Percentiles rank a stretch among this genome's conserved stretches.
These are phyloP conservation scores for Aspergillus sp. DNA, from an alignment of 2,329 filamentous ascomycete genomes.

Conservation along the genomic window DNA sequence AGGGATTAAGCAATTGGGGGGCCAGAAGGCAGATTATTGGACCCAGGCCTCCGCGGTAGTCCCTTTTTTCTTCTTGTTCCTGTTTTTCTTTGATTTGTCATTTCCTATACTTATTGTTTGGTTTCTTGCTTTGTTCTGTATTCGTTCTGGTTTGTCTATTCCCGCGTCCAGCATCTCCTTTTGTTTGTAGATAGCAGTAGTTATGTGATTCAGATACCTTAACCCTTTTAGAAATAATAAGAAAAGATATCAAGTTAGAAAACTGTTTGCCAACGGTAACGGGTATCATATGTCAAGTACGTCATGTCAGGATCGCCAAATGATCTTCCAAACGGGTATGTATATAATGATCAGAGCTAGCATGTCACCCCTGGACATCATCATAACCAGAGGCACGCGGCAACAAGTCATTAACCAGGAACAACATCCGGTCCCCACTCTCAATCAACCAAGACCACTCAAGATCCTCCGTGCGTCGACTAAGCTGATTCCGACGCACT, in stretches of 20 bases:
- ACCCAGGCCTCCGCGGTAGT: constrained; percentile 44
- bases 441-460: constrained; percentile 34
- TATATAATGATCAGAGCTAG: background rate
- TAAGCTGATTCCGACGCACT: constrained; percentile 38
- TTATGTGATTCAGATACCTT: background rate
- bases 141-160: background rate
- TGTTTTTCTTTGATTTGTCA: background rate
- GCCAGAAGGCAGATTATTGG: constrained; percentile 55
- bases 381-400: constrained; percentile 1
- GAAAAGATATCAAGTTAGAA: background rate
- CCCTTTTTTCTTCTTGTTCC: background rate
- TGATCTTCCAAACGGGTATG: too few species aligned
- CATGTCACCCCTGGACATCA: background rate
- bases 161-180: background rate
- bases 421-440: constrained; percentile 33
- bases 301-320: too few species aligned
- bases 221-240: background rate
- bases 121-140: background rate
- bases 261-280: background rate
- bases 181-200: background rate
- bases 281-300: background rate
- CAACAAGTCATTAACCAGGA: constrained; percentile 28
- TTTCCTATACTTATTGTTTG: background rate
- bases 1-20: constrained; percentile 47
- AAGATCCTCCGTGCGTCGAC: constrained; percentile 24